These are phyloP conservation scores for Thelephora terrestris DNA, from an alignment of 1,284 basidiomycete species.

Conservation along the genomic window DNA sequence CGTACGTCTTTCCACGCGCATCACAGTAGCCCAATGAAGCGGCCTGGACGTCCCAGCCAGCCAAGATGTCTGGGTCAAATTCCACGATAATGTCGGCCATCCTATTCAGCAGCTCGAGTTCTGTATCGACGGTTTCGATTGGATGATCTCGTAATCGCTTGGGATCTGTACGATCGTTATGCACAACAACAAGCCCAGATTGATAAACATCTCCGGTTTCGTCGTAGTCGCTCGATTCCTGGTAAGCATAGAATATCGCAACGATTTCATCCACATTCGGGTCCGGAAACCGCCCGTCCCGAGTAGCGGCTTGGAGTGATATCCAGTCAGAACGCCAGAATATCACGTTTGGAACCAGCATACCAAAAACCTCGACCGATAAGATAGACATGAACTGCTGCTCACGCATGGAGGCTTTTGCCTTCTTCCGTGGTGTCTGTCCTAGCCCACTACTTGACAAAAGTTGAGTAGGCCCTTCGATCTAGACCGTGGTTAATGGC, in stretches of 20 bases:
- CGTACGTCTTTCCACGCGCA: slow-evolving; percentile 55
- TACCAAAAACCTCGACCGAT: slow-evolving; percentile 80
- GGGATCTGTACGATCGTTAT: slow-evolving; percentile 27
- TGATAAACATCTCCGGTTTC: slow-evolving; percentile 27
- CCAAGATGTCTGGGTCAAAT: slow-evolving; percentile 85
- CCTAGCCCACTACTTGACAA: no score
- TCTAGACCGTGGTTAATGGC: slow-evolving; percentile 32
- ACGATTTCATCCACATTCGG: slow-evolving; percentile 63
- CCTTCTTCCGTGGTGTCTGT: slow-evolving; percentile 1
- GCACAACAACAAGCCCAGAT: slow-evolving; percentile 55
- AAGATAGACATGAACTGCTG: slow-evolving; percentile 75
- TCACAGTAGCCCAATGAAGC: slow-evolving; percentile 87
- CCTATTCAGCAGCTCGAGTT: slow-evolving; percentile 78
- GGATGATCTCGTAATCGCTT: slow-evolving; percentile 33
- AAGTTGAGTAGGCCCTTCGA: slow-evolving; percentile 68
- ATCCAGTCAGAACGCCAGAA: neutral
- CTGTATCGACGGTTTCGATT: slow-evolving; percentile 52
- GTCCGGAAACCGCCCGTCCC: slow-evolving; percentile 58
- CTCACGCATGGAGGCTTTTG: slow-evolving; percentile 36
- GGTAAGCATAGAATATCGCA: slow-evolving; percentile 63
- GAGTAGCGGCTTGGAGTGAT: slow-evolving; percentile 43
- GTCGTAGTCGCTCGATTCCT: slow-evolving; percentile 38
- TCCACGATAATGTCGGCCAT: slow-evolving; percentile 69
- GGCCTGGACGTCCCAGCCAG: slow-evolving; percentile 88
- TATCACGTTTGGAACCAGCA: slow-evolving; percentile 12